Evolutionary conservation across 1,284 basidiomycete species (phyloP).

Genomic region (Leccinum holopus): DNA sequence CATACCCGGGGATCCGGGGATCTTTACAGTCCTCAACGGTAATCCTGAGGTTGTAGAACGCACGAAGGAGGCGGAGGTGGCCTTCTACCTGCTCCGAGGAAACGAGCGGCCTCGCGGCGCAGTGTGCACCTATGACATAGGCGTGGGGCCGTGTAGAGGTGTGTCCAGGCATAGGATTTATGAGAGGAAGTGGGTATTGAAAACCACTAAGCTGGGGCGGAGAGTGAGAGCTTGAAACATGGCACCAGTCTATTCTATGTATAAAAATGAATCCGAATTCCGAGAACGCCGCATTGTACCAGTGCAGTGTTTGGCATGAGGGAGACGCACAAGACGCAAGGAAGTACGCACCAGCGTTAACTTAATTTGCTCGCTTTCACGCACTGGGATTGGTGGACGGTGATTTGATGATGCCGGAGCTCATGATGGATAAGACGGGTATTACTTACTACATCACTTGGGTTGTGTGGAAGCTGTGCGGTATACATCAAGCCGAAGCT

Average conservation of each 20-base stretch:
- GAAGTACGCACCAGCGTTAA: background rate
- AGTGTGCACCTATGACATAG: conserved; percentile 23
- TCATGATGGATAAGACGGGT: conserved; percentile 3
- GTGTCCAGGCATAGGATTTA: conserved; percentile 7
- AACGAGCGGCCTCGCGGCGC: conserved; percentile 22
- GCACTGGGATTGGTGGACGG: background rate
- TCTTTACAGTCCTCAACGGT: conserved; percentile 31
- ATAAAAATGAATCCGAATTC: conserved; percentile 13
- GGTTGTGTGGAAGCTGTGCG: conserved; percentile 9
- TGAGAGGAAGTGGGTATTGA: background rate
- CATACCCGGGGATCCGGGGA: conserved; percentile 26
- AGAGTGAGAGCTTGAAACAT: background rate
- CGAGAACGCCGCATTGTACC: conserved; percentile 10
- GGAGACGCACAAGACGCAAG: background rate
- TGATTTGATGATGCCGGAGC: conserved; percentile 7
- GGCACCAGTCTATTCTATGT: conserved; percentile 1
- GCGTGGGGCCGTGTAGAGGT: background rate
- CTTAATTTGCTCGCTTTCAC: background rate
- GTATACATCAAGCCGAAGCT: background rate
- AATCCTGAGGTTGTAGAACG: conserved; percentile 28
- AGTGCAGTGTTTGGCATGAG: conserved; percentile 13
- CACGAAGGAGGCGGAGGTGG: conserved; percentile 31
- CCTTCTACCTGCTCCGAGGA: conserved; percentile 26
- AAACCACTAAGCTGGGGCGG: background rate
- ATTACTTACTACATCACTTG: conserved; percentile 10